Conservation (phyloP, 1,284 basidiomycete genomes). For the Jaminaea rosea region DNA sequence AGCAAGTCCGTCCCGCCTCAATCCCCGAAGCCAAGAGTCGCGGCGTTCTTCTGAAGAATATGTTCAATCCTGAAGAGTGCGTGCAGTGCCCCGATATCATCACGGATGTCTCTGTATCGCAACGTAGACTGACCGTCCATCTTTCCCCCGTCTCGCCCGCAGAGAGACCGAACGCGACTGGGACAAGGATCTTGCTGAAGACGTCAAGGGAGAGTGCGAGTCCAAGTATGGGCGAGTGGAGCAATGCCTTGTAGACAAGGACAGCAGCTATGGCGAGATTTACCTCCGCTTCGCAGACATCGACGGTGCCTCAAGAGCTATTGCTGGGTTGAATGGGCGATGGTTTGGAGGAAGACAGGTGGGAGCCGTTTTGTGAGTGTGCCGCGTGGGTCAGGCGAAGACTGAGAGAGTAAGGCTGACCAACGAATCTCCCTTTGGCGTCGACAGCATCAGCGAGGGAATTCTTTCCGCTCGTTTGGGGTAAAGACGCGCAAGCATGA, state of each 20-base stretch:
- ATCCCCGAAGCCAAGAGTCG: slow-evolving; percentile 65
- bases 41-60: slow-evolving; percentile 79
- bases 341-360: slow-evolving; percentile 43
- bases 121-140: background rate
- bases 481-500: too few relatives aligned
- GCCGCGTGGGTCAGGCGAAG: too few relatives aligned
- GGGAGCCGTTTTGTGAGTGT: slow-evolving; percentile 39
- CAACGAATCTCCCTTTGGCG: background rate
- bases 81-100: background rate
- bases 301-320: slow-evolving; percentile 69
- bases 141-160: background rate
- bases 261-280: slow-evolving; percentile 75
- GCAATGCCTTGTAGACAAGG: slow-evolving; percentile 84
- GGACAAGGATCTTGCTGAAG: slow-evolving; percentile 90
- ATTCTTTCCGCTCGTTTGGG: too few relatives aligned
- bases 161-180: slow-evolving; percentile 87
- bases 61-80: slow-evolving; percentile 88
- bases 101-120: background rate
- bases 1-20: slow-evolving; percentile 50
- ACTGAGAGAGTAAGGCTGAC: too few relatives aligned
- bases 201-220: slow-evolving; percentile 89
- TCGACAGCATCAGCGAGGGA: background rate
- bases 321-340: slow-evolving; percentile 81
- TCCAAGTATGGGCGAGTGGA: slow-evolving; percentile 77
- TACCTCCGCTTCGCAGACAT: slow-evolving; percentile 81